These are phyloP conservation scores for Irpex sp. DNA, from an alignment of 1,284 basidiomycete species.

Conservation along the genomic window DNA sequence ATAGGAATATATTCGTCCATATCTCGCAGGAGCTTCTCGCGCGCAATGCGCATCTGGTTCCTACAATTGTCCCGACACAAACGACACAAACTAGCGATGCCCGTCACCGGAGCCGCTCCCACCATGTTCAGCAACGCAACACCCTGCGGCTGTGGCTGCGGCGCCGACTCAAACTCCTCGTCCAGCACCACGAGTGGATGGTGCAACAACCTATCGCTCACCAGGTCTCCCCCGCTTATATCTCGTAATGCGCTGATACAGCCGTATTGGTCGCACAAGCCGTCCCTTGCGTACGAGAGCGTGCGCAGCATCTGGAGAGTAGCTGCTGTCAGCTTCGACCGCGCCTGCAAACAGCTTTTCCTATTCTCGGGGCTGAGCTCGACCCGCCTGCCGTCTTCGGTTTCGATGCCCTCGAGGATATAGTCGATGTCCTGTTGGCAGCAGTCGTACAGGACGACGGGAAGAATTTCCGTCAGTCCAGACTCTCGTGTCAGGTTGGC, in stretches of 20 bases:
- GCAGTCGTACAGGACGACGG: conserved; percentile 8
- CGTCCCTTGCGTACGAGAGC: conserved; percentile 1
- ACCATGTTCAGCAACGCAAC: not conserved
- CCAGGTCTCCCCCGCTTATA: conserved; percentile 1
- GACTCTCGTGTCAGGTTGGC: conserved; percentile 5
- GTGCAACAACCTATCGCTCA: conserved; percentile 2
- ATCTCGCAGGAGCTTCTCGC: conserved; percentile 5
- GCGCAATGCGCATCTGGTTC: conserved; percentile 5
- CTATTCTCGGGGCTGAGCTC: conserved; percentile 2
- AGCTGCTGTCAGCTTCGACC: conserved; percentile 3
- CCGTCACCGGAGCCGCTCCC: not conserved
- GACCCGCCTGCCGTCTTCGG: not conserved
- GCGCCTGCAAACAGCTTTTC: conserved; percentile 1
- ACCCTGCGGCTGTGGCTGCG: conserved; percentile 1
- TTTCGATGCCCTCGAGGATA: conserved; percentile 1
- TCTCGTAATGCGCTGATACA: conserved; percentile 4
- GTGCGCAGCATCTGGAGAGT: conserved; percentile 3
- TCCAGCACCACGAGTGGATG: conserved; percentile 3
- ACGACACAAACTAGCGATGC: conserved; percentile 3
- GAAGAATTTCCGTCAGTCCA: conserved; percentile 3
- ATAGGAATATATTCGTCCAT: conserved; percentile 4
- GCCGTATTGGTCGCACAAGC: conserved; percentile 5
- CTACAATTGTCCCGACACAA: conserved; percentile 6
- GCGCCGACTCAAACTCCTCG: not conserved
- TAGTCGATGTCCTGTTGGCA: conserved; percentile 5